Conservation (phyloP, 257 asterid genomes). For the Jacaranda mimosifolia region DNA sequence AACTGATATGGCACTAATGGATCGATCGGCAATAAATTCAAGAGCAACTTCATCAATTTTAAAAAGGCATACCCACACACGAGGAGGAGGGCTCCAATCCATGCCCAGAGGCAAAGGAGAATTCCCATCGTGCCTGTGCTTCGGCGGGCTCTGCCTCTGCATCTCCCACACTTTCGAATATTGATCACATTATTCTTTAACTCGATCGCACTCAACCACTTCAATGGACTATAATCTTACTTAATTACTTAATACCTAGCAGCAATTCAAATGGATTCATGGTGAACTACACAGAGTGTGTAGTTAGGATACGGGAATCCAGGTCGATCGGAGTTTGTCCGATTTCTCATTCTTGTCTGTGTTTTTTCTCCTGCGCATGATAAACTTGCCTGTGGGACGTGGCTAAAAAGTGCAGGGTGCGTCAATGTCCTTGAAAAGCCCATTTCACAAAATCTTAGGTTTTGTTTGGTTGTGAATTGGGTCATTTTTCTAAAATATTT, state of each 20-base stretch:
- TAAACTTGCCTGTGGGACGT: constrained; percentile 30
- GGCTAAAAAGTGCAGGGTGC: constrained; percentile 48
- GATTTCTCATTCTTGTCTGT: constrained; percentile 13
- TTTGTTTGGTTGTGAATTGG: too few relatives aligned
- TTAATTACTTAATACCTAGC: constrained; percentile 23
- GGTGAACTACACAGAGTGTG: constrained; percentile 11
- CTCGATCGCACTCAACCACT: constrained; percentile 43
- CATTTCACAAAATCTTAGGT: too few relatives aligned
- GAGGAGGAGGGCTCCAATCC: constrained; percentile 99
- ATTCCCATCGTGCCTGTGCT: constrained; percentile 96
- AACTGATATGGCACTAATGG: not conserved
- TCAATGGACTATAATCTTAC: constrained; percentile 25
- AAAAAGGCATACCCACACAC: constrained; percentile 69
- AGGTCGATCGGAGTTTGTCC: constrained; percentile 49
- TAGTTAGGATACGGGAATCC: constrained; percentile 47
- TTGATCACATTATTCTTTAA: constrained; percentile 33
- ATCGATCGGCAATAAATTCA: constrained; percentile 25
- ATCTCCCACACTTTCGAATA: constrained; percentile 41
- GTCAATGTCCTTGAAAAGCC: constrained; percentile 27
- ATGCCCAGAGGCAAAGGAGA: constrained; percentile 99
- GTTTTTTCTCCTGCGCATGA: constrained; percentile 43
- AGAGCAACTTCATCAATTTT: not conserved
- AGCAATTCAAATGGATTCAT: not conserved
- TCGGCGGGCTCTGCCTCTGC: constrained; percentile 94
- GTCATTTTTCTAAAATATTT: too few relatives aligned